Evolutionary conservation across 257 asterid genomes (phyloP), one percentile per base, ranked within the genome.

Genomic region (Rhazya stricta): DNA sequence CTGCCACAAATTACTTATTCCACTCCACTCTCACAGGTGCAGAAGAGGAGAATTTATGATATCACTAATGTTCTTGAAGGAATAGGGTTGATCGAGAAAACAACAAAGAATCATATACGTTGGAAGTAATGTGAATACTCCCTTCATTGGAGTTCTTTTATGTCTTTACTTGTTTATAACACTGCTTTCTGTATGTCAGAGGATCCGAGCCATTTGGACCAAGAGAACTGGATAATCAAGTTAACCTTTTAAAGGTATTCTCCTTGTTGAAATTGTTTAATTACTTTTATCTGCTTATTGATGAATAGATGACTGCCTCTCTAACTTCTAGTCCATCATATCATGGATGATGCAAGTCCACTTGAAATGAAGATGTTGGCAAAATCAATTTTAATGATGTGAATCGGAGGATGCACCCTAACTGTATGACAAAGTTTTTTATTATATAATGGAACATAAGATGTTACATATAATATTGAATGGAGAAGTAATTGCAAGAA

Each of bases 1-100:
- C 41, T 19, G 21, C 11, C 23, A 58, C 11, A 12, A 69, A 13
- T 48, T 27, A 36, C 62, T 68, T 75, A 58, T 54, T 39, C 48
- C 27, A 75, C 70, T 25, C 37, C 77, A 67, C 50, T 41, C 62
- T 50, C 73, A 62, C 88, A 92, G 97, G 97, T 90, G 63, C 96
- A 87, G 79, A 92, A 92, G 83, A 90, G 97, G 86, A 88, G 96
- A 82, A 89, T 92, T 77, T 92, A 92, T 60, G 97, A 90, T 71
- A 92, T 92, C 62, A 92, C 97, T 34, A 92, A 92, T 84, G 97
- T 92, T 76, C 96, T 92, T 71, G 97, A 92, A 85, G 97, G 97
- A 78, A 82, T 92, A 12, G 91, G 91, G 43, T 81, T 92, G 76
- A 84, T 90, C 67, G 94, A 90, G 79, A 92, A 92, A 83, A 86